Base-by-base conservation (phyloP, 306 rosid genomes). In the Cicer chorassanicum region DNA sequence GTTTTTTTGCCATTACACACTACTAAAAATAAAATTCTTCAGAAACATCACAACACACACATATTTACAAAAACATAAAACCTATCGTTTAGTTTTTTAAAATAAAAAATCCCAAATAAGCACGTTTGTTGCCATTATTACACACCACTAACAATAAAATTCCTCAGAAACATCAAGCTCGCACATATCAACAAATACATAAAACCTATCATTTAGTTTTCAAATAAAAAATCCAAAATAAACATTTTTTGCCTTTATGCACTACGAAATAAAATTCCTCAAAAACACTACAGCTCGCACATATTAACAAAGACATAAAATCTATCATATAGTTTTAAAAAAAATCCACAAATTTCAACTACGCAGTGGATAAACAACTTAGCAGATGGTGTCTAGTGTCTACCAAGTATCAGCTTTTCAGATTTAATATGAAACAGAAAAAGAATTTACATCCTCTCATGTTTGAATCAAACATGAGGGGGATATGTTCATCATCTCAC, bases 81-180 rank as follows among this genome's bases (percentile, higher is more conserved):
- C 38, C 61, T 70, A 50, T 45, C 34, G 15, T 6, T 63, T 29
- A 29, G 36, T 29, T 29, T 29, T 29, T 29, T 3, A 29, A 29
- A 29, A 29, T 29, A 29, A 29, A 29, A 29, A 29, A 29, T 29
- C 36, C 5, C 36, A 29, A 29, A 29, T 29, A 29, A 29, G 36
- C 36, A 4, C 5, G 5, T 29, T 3, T 29, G 5, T 3, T 29
- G 36, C 36, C 36, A 29, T 29, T 29, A 29, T 29, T 29, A 29
- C 4, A 29, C 60, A 54, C 34, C 4, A 3, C 60, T 54, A 54
- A 75, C 6, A 5, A 2, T 13, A 41, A 18, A 49, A 48, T 44
- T 62, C 29, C 9, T 39, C 8, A 18, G 39, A 66, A 73, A 36
- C 40, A 40, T n/a, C 64, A 49, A 75, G 65, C 43, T 50, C 29